A percentile compares a stretch with the other conserved stretches of the same genome.
Conservation (phyloP, 139 green algal genomes). For the Raphidocelis subcapitata region DNA sequence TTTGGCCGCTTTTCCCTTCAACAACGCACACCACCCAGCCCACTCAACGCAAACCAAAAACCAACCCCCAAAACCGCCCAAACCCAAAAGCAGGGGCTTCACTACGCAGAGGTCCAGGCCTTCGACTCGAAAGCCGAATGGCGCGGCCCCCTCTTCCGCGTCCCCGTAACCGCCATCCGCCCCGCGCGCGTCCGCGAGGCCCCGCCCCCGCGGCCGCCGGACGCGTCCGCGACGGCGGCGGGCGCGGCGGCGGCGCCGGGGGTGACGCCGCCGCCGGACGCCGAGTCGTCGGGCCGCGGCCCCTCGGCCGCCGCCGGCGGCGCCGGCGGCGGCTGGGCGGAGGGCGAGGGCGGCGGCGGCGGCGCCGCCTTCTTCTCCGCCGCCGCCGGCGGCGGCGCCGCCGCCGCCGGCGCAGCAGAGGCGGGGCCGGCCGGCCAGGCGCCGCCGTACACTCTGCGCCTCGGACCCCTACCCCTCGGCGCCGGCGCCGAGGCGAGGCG, state of each 20-base stretch:
- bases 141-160: conserved; percentile 75
- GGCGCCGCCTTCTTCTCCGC: background rate
- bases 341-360: too few species aligned
- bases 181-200: background rate
- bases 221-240: too few species aligned
- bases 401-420: background rate
- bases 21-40: too few species aligned
- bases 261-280: too few species aligned
- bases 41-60: too few species aligned
- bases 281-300: too few species aligned
- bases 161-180: conserved; percentile 76
- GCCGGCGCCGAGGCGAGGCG: conserved; percentile 49
- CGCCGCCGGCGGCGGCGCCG: background rate
- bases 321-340: too few species aligned
- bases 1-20: too few species aligned
- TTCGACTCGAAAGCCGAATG: conserved; percentile 53
- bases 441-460: conserved; percentile 20
- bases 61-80: background rate
- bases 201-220: too few species aligned
- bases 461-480: conserved; percentile 36
- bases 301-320: too few species aligned
- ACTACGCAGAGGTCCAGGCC: conserved; percentile 77
- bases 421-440: background rate
- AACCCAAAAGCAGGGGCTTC: conserved; percentile 56
- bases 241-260: too few species aligned